Evolutionary conservation across 2,329 filamentous ascomycete genomes (phyloP).

Genomic region (Emmonsiellopsis sp.): DNA sequence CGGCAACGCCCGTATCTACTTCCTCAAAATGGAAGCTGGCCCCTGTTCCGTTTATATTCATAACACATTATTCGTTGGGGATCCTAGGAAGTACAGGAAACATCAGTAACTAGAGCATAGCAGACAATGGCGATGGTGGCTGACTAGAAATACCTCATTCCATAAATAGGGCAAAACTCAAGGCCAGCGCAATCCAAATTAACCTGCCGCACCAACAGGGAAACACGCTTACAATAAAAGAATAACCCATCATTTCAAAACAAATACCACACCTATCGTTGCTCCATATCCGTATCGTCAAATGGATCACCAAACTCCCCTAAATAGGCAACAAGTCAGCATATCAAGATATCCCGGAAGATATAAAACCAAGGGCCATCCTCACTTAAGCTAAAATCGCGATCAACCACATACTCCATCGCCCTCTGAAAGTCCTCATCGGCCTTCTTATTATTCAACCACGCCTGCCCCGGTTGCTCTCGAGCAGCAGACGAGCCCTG

Average conservation of each 20-base stretch:
- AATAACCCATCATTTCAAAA: not conserved
- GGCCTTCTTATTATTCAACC: conserved; percentile 49
- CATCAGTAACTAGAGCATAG: no score
- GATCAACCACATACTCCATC: conserved; percentile 43
- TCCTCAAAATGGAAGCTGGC: no score
- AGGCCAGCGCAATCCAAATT: not conserved
- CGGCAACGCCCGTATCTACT: no score
- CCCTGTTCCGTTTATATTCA: no score
- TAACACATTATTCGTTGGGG: no score
- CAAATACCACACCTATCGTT: not conserved
- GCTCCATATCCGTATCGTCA: conserved; percentile 31
- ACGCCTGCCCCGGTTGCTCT: conserved; percentile 36
- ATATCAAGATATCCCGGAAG: not conserved
- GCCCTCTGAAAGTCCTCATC: conserved; percentile 47
- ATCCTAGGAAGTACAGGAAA: no score
- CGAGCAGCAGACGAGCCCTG: conserved; percentile 18
- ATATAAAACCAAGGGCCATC: conserved; percentile 1
- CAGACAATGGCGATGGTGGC: no score
- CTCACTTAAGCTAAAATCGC: conserved; percentile 42
- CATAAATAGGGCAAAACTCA: no score
- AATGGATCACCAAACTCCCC: conserved; percentile 40
- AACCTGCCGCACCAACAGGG: not conserved
- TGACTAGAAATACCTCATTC: no score
- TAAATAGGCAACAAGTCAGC: conserved; percentile 13
- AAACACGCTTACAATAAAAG: not conserved